Evolutionary conservation across 1,139 yeast species (phyloP), one percentile per base, ranked within the genome.

Genomic region (Tardiomyces digboiensis): DNA sequence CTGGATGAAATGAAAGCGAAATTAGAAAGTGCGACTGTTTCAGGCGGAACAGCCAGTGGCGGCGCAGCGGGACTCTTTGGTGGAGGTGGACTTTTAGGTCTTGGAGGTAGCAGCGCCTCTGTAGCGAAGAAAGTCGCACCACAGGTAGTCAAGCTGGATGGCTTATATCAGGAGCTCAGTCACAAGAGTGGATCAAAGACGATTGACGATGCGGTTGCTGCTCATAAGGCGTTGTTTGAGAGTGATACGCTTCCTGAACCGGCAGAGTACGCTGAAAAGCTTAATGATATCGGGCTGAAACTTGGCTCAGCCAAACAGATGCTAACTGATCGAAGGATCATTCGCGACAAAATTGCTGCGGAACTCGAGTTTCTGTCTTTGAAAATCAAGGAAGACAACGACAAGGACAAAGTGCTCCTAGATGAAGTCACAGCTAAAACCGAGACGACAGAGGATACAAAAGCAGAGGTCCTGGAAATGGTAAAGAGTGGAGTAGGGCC

Each of bases 191-290:
- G 21, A n/a, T 53, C 64, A 65, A 12, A 69, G 66, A 52, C 70
- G 49, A 67, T 73, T 42, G 71, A 71, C 1, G 64, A 69, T 36
- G 74, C 74, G 49, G 63, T 74, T 7, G 65, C 68, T 26, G 60
- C 63, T 1, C 72, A 72, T 43, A 38, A 46, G 13, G 44, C 44
- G 8, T 43, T 60, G 26, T 57, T 67, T 14, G 64, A 62, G 6
- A 64, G 72, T 23, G 79, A 75, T 33, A 67, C 67, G 41, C 63
- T 76, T 40, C 81, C 81, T 2, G 70, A 75, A 7, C 80, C 82
- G 5, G 65, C 68, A 29, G 66, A 67, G 21, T 76, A 75, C 56
- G 64, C 74, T 7, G 59, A 71, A 29, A 74, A 73, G 54, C 63
- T 76, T 14, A 46, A 44, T 6, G 43, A 39, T 21, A 45, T 61